Evolutionary conservation across 148 eudicot species (phyloP), one percentile per base, ranked within the genome.

Genomic region (Spergularia marina): DNA sequence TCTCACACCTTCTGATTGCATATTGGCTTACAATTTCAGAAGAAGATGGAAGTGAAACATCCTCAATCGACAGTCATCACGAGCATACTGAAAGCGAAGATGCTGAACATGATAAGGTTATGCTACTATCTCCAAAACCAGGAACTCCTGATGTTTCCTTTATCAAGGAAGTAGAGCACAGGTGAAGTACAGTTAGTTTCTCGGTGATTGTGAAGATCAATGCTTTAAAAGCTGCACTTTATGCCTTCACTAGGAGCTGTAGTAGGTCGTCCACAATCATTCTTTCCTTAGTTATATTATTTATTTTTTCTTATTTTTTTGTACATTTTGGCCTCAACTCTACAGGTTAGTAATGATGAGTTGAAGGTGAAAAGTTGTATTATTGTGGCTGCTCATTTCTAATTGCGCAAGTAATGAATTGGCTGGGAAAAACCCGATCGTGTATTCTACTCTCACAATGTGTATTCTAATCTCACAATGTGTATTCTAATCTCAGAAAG

Each of bases 21-120:
- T 23, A 23, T 70, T 3, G 39, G 20, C 58, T 70, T 49, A 41
- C 34, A 61, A 15, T 30, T 14, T 13, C 51, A 63, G 6, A 51
- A 89, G 88, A 89, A 59, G 92, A 87, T 62, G 89, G 57, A 40
- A 68, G 73, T 20, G 93, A 76, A n/a, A 84, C 88, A 53, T 73
- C 74, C n/a, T 84, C 90, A 67, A 73, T 71, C 25, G 83, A 81
- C 53, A 80, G 86, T 53, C 76, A 71, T 11, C 85, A 54, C 16
- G 91, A 82, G 61, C 71, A 67, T 17, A 23, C 80, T 17, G 95
- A 82, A 54, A 81, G 79, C 47, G 93, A 87, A 64, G 90, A 88
- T 77, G 83, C 79, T 34, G 85, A 83, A 25, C 85, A 82, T 78
- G 89, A 87, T 70, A 89, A 85, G 79, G 80, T 67, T 73, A 71